Base-by-base conservation (phyloP, 2,329 filamentous ascomycete genomes). In the Thielaviopsis cerberus region DNA sequence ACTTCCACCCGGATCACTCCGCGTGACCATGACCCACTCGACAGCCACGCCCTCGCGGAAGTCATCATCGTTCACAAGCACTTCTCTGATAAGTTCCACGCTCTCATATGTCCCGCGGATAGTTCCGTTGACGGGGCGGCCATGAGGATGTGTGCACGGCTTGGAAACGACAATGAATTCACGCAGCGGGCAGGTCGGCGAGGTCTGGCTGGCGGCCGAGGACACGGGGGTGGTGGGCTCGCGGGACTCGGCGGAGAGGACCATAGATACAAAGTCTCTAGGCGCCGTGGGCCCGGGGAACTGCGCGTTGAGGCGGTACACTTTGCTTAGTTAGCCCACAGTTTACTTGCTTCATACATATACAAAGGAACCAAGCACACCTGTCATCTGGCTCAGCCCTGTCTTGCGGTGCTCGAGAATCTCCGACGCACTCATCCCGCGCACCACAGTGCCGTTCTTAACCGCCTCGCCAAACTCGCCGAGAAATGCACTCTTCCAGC, bases 11-110 rank as follows among this genome's bases (percentile, higher is more conserved):
- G 89, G 88, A 64, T 95, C 88, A 67, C 86, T 91, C 54, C 89
- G 77, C 1, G 88, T 94, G 20, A 94, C 81, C 89, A 95, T 95
- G 61, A 92, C 79, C 89, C 89, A 95, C 68, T 95, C 89, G 1
- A 95, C 67, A 4, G 37, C 27, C 4, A 59, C 15, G 20, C 51
- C 25, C 8, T 22, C 51, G 22, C 50, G 22, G 13, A 24, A 22
- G 25, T 30, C 17, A 10, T 50, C 54, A 8, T 45, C 54, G 10
- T 37, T 54, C 17, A 4, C 54, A 23, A 30, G 34, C n/a, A 96
- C 78, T 69, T 97, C 90, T 54, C 90, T 77, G 59, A 96, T 90
- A 63, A 95, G 76, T 69, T 97, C 91, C 17, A 96, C 85, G 1
- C 87, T 94, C 72, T 96, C 90, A 64, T 96, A 97, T 62, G 83